Percentiles rank a stretch among this genome's conserved stretches.
Evolutionary conservation across 2,329 filamentous ascomycete genomes (phyloP).

Genomic region (Aspergillus sp.): DNA sequence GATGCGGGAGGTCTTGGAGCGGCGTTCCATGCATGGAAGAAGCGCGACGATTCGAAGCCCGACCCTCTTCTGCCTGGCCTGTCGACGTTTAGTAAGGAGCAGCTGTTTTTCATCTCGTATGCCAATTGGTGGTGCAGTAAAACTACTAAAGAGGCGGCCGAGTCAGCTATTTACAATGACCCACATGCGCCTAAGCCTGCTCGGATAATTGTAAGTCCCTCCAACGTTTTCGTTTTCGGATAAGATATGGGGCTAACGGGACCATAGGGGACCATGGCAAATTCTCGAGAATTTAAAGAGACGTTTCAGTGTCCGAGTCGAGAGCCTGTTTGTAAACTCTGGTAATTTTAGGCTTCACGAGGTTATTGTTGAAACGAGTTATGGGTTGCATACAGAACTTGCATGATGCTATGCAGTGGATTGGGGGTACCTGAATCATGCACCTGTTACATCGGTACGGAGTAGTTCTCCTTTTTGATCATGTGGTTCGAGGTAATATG

Average conservation of each 20-base stretch:
- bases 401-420: too few species aligned
- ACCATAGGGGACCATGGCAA: conserved; percentile 54
- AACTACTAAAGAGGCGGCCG: conserved; percentile 51
- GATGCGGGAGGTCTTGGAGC: conserved; percentile 61
- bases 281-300: conserved; percentile 61
- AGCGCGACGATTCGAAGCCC: conserved; percentile 46
- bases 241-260: conserved; percentile 3
- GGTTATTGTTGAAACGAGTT: background rate
- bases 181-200: conserved; percentile 59
- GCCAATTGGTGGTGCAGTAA: conserved; percentile 63
- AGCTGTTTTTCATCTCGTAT: conserved; percentile 63
- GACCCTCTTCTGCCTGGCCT: conserved; percentile 55
- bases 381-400: too few species aligned
- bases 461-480: too few species aligned
- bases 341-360: conserved; percentile 41
- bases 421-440: too few species aligned
- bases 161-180: conserved; percentile 55
- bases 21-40: conserved; percentile 60
- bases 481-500: too few species aligned
- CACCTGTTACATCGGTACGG: too few species aligned
- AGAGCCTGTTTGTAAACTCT: conserved; percentile 63
- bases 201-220: conserved; percentile 43
- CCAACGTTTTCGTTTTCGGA: conserved; percentile 6
- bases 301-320: conserved; percentile 60
- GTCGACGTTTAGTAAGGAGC: conserved; percentile 57